Conservation (phyloP, 1,284 basidiomycete species). For the Cryptococcus sp. region DNA sequence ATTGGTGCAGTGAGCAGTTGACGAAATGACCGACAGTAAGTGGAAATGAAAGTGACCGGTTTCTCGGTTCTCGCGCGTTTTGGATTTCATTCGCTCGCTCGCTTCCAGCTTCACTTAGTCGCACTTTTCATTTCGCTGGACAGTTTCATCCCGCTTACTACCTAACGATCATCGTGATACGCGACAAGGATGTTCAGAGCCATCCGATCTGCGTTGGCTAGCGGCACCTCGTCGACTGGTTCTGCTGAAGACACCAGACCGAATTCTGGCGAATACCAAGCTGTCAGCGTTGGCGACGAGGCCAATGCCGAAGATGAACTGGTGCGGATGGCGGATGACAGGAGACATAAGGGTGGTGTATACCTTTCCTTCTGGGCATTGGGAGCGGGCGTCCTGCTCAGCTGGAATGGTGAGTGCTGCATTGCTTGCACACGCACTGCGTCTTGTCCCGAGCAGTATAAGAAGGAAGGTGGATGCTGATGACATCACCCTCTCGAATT, state of each 20-base stretch:
- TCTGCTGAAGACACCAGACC: background rate
- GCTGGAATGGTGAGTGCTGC: constrained; percentile 50
- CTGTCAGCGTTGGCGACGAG: constrained; percentile 19
- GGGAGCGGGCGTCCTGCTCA: constrained; percentile 50
- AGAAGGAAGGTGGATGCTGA: too few species aligned
- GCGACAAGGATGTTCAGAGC: constrained; percentile 12
- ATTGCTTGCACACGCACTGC: background rate
- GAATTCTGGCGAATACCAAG: constrained; percentile 15
- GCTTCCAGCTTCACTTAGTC: background rate
- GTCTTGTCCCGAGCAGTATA: too few species aligned
- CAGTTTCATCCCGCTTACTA: too few species aligned
- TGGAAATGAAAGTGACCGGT: background rate
- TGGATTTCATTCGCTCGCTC: background rate
- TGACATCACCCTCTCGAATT: background rate
- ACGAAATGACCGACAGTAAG: too few species aligned
- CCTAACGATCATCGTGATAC: too few species aligned
- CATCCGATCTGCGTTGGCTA: constrained; percentile 5
- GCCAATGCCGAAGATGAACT: constrained; percentile 1
- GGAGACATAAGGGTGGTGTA: constrained; percentile 22
- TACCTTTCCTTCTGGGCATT: constrained; percentile 50
- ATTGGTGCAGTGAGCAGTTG: background rate
- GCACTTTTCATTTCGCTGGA: background rate
- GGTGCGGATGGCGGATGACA: background rate
- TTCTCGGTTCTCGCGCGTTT: background rate
- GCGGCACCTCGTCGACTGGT: background rate